phyloP scores from a whole-genome alignment of 1,284 basidiomycete genomes.

The Vanrija sp. region DNA sequence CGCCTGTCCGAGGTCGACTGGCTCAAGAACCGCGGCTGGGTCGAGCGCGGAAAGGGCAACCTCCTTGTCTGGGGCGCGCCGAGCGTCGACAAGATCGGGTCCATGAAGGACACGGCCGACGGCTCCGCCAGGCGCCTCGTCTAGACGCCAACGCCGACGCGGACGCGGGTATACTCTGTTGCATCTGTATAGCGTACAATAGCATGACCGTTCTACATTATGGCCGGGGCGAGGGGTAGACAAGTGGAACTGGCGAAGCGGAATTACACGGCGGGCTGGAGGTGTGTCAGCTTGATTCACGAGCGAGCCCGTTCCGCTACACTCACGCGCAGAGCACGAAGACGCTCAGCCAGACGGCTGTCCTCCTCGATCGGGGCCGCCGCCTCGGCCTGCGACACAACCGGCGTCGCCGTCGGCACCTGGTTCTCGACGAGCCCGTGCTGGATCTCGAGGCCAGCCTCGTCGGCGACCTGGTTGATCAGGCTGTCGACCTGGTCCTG shows the following conservation, averaged over 20 bases:
- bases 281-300: too few relatives aligned
- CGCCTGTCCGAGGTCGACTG: constrained; percentile 36
- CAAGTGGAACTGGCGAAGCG: too few relatives aligned
- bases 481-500: constrained; percentile 95
- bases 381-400: constrained; percentile 39
- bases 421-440: constrained; percentile 73
- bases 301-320: too few relatives aligned
- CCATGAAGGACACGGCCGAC: constrained; percentile 16
- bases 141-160: background rate
- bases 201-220: constrained; percentile 16
- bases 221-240: background rate
- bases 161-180: background rate
- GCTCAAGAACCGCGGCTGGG: constrained; percentile 29
- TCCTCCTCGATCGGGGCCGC: constrained; percentile 33
- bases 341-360: constrained; percentile 35
- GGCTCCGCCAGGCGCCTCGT: constrained; percentile 1
- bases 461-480: constrained; percentile 91
- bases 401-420: constrained; percentile 49
- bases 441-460: constrained; percentile 92
- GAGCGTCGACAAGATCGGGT: constrained; percentile 32
- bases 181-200: constrained; percentile 18
- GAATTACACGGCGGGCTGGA: constrained; percentile 3
- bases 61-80: constrained; percentile 42
- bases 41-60: constrained; percentile 32
- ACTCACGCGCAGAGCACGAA: constrained; percentile 44